Percentiles rank a stretch among this genome's conserved stretches.
These are phyloP conservation scores for Dorcoceras hygrometricum DNA, from an alignment of 257 asterid genomes.

Conservation along the genomic window DNA sequence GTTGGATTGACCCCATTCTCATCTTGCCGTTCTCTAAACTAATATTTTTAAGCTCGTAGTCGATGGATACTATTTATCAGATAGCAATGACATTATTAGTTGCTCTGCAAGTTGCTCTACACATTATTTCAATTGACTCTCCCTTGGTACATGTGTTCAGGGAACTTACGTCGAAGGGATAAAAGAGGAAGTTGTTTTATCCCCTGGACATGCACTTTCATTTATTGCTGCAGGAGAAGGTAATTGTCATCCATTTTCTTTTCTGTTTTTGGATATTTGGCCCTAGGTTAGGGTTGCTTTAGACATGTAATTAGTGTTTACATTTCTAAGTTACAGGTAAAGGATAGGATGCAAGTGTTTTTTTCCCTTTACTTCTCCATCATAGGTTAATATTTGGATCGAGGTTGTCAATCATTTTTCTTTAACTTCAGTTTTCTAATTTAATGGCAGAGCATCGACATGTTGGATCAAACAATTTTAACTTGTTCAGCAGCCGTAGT, in stretches of 20 bases:
- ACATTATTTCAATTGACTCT: slow-evolving; percentile 21
- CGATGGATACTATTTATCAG: neutral
- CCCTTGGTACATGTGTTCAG: slow-evolving; percentile 41
- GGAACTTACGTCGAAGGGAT: slow-evolving; percentile 99
- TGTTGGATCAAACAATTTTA: slow-evolving; percentile 97
- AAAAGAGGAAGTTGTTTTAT: slow-evolving; percentile 96
- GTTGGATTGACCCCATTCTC: neutral
- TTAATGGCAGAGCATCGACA: slow-evolving; percentile 92
- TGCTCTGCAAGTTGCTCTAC: slow-evolving; percentile 16
- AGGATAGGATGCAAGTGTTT: neutral
- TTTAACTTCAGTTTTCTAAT: slow-evolving; percentile 27
- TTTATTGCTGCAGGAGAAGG: slow-evolving; percentile 99
- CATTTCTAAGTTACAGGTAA: slow-evolving; percentile 1
- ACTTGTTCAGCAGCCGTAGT: slow-evolving; percentile 99
- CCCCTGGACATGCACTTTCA: slow-evolving; percentile 99
- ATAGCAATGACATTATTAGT: slow-evolving; percentile 9
- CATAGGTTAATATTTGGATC: neutral
- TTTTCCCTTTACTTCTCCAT: slow-evolving; percentile 4
- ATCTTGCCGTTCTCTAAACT: slow-evolving; percentile 11
- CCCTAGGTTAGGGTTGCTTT: neutral
- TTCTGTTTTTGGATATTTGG: slow-evolving; percentile 7
- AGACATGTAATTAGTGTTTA: neutral
- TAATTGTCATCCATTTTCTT: slow-evolving; percentile 25
- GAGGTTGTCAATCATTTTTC: slow-evolving; percentile 14
- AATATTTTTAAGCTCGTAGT: neutral